Percentiles rank a stretch among this genome's conserved stretches.
phyloP scores from a whole-genome alignment of 2,329 filamentous ascomycete genomes.

The Trichoderma breve region DNA sequence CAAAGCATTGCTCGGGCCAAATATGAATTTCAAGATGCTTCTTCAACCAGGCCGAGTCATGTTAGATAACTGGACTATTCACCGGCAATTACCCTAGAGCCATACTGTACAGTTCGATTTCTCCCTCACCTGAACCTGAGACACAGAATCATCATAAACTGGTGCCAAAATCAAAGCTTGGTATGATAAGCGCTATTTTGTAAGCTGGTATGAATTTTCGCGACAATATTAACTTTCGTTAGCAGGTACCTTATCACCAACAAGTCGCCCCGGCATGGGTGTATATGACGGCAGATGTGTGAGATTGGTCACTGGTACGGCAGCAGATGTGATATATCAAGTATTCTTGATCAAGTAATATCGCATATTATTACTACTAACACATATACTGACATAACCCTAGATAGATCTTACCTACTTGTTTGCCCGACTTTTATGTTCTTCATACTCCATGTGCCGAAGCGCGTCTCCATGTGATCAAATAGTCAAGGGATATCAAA shows the following conservation, averaged over 20 bases:
- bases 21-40: not conserved
- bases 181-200: not conserved
- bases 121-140: not conserved
- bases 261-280: not conserved
- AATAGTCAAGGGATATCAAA: conserved; percentile 3
- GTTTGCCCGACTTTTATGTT: not conserved
- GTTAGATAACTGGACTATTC: not conserved
- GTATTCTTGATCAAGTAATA: not conserved
- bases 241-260: not conserved
- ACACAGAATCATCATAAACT: not conserved
- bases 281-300: not conserved
- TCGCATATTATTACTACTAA: too few relatives aligned
- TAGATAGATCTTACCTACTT: not conserved
- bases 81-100: not conserved
- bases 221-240: not conserved
- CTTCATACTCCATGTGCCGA: not conserved
- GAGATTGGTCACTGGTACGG: not conserved
- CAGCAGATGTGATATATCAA: not conserved
- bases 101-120: not conserved
- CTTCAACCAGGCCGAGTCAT: not conserved
- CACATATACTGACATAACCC: too few relatives aligned
- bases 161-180: not conserved
- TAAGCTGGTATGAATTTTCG: not conserved
- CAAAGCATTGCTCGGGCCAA: not conserved
- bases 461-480: conserved; percentile 11